These are phyloP conservation scores for Trametes polyzona DNA, from an alignment of 1,284 basidiomycete species.

Conservation along the genomic window DNA sequence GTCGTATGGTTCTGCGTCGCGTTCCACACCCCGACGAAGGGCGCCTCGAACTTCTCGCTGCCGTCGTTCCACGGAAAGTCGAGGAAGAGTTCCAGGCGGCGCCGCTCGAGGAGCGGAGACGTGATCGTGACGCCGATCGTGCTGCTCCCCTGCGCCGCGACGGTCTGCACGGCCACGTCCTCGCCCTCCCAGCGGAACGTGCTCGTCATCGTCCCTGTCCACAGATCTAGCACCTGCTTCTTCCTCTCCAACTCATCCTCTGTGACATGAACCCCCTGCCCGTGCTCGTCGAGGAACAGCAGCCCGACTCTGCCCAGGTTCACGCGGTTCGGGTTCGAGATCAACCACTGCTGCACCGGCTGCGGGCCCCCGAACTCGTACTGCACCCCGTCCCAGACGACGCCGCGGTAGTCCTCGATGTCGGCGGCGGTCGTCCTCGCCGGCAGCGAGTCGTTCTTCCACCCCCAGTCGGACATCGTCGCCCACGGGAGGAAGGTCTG, in stretches of 20 bases:
- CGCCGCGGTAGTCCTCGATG: conserved; percentile 51
- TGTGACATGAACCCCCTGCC: conserved; percentile 39
- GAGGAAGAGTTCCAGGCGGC: conserved; percentile 53
- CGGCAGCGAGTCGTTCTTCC: conserved; percentile 64
- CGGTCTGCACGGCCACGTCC: conserved; percentile 44
- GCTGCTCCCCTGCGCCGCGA: conserved; percentile 45
- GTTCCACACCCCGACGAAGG: conserved; percentile 59
- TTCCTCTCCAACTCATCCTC: conserved; percentile 43
- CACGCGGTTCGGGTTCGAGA: conserved; percentile 59
- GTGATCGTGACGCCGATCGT: conserved; percentile 45
- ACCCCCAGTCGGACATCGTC: conserved; percentile 62
- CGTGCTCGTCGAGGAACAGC: conserved; percentile 41
- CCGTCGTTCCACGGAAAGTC: conserved; percentile 70
- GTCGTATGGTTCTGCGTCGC: conserved; percentile 53
- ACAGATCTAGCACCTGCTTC: conserved; percentile 54
- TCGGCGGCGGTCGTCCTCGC: conserved; percentile 46
- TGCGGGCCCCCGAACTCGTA: conserved; percentile 57
- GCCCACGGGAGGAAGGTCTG: conserved; percentile 61
- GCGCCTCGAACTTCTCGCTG: conserved; percentile 54
- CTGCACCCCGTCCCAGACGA: conserved; percentile 54
- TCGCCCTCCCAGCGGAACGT: conserved; percentile 44
- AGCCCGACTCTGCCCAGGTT: conserved; percentile 58
- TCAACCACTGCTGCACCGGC: conserved; percentile 58
- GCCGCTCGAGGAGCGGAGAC: conserved; percentile 45
- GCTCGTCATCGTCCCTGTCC: conserved; percentile 56